phyloP scores from a whole-genome alignment of 148 eudicot species.

The Cornus florida region DNA sequence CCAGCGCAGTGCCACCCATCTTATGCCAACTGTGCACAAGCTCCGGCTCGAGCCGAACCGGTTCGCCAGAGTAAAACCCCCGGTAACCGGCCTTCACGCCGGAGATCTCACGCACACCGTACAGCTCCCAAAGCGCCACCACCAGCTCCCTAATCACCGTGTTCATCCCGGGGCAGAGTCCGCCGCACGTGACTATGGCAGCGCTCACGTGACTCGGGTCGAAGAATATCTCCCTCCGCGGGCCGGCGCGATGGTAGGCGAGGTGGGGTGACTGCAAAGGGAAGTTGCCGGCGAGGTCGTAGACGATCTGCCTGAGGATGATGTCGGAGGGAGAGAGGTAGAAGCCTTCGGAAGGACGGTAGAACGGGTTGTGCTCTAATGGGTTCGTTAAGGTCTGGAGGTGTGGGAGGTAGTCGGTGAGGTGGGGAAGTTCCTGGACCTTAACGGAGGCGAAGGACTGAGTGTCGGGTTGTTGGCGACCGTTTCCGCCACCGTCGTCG shows the following conservation, averaged over 20 bases:
- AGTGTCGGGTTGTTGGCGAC: neutral
- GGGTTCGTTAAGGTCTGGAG: slow-evolving; percentile 46
- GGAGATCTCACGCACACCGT: slow-evolving; percentile 49
- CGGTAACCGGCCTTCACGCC: slow-evolving; percentile 60
- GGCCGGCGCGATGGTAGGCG: slow-evolving; percentile 70
- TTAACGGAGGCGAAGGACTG: slow-evolving; percentile 18
- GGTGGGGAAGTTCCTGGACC: slow-evolving; percentile 28
- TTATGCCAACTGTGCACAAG: slow-evolving; percentile 70
- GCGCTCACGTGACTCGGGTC: slow-evolving; percentile 46
- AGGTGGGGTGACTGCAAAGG: neutral
- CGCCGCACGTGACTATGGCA: slow-evolving; percentile 79
- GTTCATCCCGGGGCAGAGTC: slow-evolving; percentile 73
- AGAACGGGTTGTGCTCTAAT: slow-evolving; percentile 38
- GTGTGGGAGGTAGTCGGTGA: slow-evolving; percentile 31
- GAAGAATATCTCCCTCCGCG: slow-evolving; percentile 39
- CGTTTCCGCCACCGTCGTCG: neutral
- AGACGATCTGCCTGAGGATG: slow-evolving; percentile 45
- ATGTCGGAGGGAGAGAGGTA: slow-evolving; percentile 52
- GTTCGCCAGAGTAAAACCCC: slow-evolving; percentile 53
- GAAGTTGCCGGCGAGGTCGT: slow-evolving; percentile 31
- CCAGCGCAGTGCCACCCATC: slow-evolving; percentile 64
- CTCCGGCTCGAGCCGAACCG: slow-evolving; percentile 41
- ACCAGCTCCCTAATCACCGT: slow-evolving; percentile 87
- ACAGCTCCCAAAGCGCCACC: slow-evolving; percentile 71
- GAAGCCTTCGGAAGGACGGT: slow-evolving; percentile 51